Base-by-base conservation (phyloP, 129 eudicot genomes). In the Tanacetum coccineum region DNA sequence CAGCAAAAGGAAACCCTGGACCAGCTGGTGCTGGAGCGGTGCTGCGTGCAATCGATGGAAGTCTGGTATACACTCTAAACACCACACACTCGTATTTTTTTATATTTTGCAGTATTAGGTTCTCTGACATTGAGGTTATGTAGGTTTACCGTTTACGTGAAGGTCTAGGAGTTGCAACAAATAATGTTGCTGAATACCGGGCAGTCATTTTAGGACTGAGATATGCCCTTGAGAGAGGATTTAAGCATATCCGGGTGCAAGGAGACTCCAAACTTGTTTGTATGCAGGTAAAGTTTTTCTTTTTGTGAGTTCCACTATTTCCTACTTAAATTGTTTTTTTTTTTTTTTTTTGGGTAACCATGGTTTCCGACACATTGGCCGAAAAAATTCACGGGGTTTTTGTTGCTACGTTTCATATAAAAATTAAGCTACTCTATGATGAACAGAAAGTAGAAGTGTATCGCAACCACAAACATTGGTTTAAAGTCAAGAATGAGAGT, bases 1-100 rank as follows among this genome's bases (percentile, higher is more conserved):
- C 97, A 50, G 85, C 97, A 59, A 91, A 87, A 79, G 94, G 96
- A 62, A 91, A 91, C 79, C 97, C 97, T 74, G 97, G 97, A 66
- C 88, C 55, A 49, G 90, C 97, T 70, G 97, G 96, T 73, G 97
- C 97, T 40, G 97, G 89, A 32, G 97, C 87, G 52, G 82, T 91
- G 26, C 63, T 91, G 45, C 89, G 95, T 47, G 80, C 86, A 36
- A 78, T 76, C 26, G 89, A 87, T 79, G 97, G 97, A 77, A 85
- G 82, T 74, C 63, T 78, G 87, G 95, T 90, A 80, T 6, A 49
- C 78, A 44, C 44, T 67, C 11, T n/a, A n/a, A 7, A 48, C n/a
- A 48, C 53, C 12, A 15, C 53, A 48, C 53, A 3, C 15, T 51
- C 66, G 9, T 66, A 39, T 1, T 19, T 5, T 4, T 15, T 0